Evolutionary conservation across 2,329 filamentous ascomycete genomes (phyloP).

Genomic region (Hymenoscyphus repandus): DNA sequence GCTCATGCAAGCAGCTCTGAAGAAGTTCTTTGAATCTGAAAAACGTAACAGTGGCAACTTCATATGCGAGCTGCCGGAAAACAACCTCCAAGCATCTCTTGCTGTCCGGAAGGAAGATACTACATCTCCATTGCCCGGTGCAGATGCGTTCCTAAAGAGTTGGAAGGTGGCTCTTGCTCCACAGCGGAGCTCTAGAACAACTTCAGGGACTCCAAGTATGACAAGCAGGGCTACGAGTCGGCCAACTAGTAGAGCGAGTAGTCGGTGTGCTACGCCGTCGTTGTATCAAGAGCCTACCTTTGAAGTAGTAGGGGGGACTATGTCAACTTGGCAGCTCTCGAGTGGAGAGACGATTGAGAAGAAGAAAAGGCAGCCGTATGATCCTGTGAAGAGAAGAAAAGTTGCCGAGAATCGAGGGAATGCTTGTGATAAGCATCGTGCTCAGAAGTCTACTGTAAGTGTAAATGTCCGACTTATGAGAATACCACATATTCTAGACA

Average conservation of each 20-base stretch:
- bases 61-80: slow-evolving; percentile 17
- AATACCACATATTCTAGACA: too few species aligned
- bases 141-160: slow-evolving; percentile 11
- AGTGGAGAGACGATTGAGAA: slow-evolving; percentile 17
- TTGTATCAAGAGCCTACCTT: not conserved
- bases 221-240: slow-evolving; percentile 2
- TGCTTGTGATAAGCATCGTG: slow-evolving; percentile 19
- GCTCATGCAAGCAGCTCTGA: slow-evolving; percentile 20
- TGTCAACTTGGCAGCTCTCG: slow-evolving; percentile 17
- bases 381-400: slow-evolving; percentile 18
- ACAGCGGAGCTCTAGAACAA: slow-evolving; percentile 2
- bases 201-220: not conserved
- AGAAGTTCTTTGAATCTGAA: slow-evolving; percentile 18
- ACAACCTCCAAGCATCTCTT: slow-evolving; percentile 14
- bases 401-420: slow-evolving; percentile 20
- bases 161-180: slow-evolving; percentile 8
- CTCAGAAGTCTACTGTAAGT: slow-evolving; percentile 16
- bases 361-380: slow-evolving; percentile 17
- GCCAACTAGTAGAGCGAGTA: not conserved
- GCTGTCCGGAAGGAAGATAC: slow-evolving; percentile 12
- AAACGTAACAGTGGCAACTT: slow-evolving; percentile 8
- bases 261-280: slow-evolving; percentile 4
- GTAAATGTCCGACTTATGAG: not conserved
- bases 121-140: slow-evolving; percentile 3
- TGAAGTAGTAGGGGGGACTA: slow-evolving; percentile 8